Percentiles rank a stretch among this genome's conserved stretches.
Evolutionary conservation across 306 rosid species (phyloP).

Genomic region (Mimosa pudica): DNA sequence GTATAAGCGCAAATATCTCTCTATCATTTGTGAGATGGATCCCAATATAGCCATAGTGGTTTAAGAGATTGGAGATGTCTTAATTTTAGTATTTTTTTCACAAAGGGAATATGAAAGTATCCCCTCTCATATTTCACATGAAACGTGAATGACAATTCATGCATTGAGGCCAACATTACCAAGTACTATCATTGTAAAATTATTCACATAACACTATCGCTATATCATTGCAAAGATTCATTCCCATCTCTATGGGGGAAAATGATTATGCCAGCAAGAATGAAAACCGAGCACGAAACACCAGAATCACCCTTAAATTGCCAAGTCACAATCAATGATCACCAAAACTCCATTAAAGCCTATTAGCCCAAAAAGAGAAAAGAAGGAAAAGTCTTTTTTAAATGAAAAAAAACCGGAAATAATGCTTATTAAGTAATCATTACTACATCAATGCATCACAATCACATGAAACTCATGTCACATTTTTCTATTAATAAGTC

Average conservation of each 20-base stretch:
- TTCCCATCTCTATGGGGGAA: background rate
- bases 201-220: background rate
- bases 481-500: background rate
- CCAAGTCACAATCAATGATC: background rate
- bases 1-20: too few relatives aligned
- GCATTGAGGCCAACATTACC: background rate
- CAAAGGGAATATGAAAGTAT: background rate
- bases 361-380: background rate
- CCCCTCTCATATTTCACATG: background rate
- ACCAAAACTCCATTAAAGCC: background rate
- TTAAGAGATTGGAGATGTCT: background rate
- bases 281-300: background rate
- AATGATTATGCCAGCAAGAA: background rate
- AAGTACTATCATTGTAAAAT: background rate
- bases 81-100: background rate
- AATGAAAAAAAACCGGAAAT: too few relatives aligned
- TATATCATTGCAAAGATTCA: background rate
- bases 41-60: too few relatives aligned
- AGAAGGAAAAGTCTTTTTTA: background rate
- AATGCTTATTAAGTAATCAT: background rate
- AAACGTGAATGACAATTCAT: background rate
- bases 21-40: too few relatives aligned
- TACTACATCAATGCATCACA: background rate
- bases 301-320: background rate
- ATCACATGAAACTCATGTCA: background rate